A percentile compares a stretch with the other conserved stretches of the same genome.
Conservation (phyloP, 345 rosid genomes). For the Murraya koenigii region DNA sequence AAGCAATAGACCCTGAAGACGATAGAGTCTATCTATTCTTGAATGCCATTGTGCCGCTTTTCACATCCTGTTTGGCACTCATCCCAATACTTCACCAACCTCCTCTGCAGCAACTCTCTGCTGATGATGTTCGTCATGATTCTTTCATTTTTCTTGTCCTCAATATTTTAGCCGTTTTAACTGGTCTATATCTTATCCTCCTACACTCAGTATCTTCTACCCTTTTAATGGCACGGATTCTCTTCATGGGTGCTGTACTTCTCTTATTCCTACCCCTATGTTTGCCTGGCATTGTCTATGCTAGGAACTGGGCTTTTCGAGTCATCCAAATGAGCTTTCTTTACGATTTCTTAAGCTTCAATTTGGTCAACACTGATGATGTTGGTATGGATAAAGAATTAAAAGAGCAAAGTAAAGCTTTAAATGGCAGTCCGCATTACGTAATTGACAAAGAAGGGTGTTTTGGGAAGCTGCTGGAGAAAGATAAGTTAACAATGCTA, state of each 20-base stretch:
- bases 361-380: slow-evolving; percentile 42
- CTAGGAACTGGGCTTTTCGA: slow-evolving; percentile 43
- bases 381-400: slow-evolving; percentile 50
- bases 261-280: slow-evolving; percentile 55
- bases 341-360: slow-evolving; percentile 35
- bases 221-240: slow-evolving; percentile 42
- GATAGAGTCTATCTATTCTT: slow-evolving; percentile 56
- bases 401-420: slow-evolving; percentile 12
- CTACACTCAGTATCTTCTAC: slow-evolving; percentile 39
- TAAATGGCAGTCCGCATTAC: not conserved
- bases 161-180: slow-evolving; percentile 51
- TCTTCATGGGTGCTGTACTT: slow-evolving; percentile 47
- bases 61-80: slow-evolving; percentile 42
- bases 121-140: slow-evolving; percentile 33
- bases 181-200: slow-evolving; percentile 69
- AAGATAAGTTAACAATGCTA: slow-evolving; percentile 47
- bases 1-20: slow-evolving; percentile 42
- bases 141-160: slow-evolving; percentile 51
- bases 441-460: slow-evolving; percentile 18
- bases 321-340: slow-evolving; percentile 16
- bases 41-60: slow-evolving; percentile 58
- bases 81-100: slow-evolving; percentile 56
- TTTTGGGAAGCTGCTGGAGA: slow-evolving; percentile 33
- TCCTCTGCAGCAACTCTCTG: slow-evolving; percentile 26
- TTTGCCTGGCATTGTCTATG: slow-evolving; percentile 57